These are phyloP conservation scores for Firmiana major DNA, from an alignment of 345 rosid genomes.

Conservation along the genomic window DNA sequence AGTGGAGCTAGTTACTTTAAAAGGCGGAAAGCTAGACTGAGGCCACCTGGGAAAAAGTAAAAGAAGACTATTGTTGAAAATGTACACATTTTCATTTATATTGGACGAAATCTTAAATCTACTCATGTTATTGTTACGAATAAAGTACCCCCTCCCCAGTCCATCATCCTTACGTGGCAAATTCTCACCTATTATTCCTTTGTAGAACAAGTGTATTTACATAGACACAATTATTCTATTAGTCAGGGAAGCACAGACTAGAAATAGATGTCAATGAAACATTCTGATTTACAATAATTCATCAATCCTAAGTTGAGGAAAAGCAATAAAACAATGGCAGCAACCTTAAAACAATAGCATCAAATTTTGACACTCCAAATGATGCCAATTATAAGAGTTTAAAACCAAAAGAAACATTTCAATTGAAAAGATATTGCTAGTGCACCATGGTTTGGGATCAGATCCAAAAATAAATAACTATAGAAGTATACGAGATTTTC, in stretches of 20 bases:
- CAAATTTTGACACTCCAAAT: neutral
- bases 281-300: neutral
- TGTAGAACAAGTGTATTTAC: neutral
- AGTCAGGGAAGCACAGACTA: neutral
- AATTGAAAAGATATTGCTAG: neutral
- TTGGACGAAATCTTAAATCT: neutral
- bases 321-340: conserved; percentile 18
- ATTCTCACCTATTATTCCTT: neutral
- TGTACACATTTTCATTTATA: neutral
- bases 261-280: neutral
- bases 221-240: neutral
- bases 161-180: neutral
- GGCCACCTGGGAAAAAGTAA: conserved; percentile 73
- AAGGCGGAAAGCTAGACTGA: conserved; percentile 60
- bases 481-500: neutral
- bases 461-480: neutral
- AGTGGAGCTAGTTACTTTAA: conserved; percentile 46
- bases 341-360: neutral
- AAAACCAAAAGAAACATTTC: neutral
- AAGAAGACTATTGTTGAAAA: neutral
- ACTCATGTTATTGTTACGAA: neutral
- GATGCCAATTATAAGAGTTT: neutral
- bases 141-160: neutral
- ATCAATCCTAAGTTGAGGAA: neutral
- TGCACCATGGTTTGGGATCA: neutral